Conservation (phyloP, 2,329 filamentous ascomycete species). For the Triangularia verruculosa region DNA sequence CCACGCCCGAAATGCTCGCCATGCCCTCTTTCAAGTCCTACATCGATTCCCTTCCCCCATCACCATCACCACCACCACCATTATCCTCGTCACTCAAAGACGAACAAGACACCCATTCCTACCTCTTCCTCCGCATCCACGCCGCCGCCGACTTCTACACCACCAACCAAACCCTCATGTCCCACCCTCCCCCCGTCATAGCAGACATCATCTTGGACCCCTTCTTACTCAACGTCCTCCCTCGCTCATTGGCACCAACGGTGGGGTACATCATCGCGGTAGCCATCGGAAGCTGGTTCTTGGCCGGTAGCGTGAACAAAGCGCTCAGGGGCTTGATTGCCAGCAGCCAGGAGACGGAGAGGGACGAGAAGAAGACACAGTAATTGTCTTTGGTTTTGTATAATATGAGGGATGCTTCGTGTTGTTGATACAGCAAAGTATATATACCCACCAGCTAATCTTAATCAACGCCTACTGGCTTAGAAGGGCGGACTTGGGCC, state of each 20-base stretch:
- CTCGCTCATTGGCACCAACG: conserved; percentile 71
- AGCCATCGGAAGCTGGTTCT: conserved; percentile 46
- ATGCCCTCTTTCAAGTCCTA: background rate
- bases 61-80: conserved; percentile 6
- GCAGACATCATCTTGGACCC: conserved; percentile 86
- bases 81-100: conserved; percentile 4
- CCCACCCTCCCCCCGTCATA: conserved; percentile 65
- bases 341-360: background rate
- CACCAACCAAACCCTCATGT: conserved; percentile 71
- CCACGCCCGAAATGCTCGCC: conserved; percentile 27
- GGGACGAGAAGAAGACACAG: conserved; percentile 22
- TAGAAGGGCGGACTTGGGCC: too few species aligned
- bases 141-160: conserved; percentile 85
- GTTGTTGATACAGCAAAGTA: too few species aligned
- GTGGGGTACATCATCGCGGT: conserved; percentile 65
- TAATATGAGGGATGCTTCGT: too few species aligned
- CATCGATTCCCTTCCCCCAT: background rate
- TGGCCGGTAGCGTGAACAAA: conserved; percentile 39
- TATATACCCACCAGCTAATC: too few species aligned
- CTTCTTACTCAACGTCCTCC: conserved; percentile 75
- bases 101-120: conserved; percentile 40
- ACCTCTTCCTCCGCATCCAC: conserved; percentile 70
- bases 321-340: conserved; percentile 16
- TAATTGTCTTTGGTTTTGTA: background rate
- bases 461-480: too few species aligned